These are phyloP conservation scores for Ceratobasidium sp. DNA, from an alignment of 1,284 basidiomycete species.

Conservation along the genomic window DNA sequence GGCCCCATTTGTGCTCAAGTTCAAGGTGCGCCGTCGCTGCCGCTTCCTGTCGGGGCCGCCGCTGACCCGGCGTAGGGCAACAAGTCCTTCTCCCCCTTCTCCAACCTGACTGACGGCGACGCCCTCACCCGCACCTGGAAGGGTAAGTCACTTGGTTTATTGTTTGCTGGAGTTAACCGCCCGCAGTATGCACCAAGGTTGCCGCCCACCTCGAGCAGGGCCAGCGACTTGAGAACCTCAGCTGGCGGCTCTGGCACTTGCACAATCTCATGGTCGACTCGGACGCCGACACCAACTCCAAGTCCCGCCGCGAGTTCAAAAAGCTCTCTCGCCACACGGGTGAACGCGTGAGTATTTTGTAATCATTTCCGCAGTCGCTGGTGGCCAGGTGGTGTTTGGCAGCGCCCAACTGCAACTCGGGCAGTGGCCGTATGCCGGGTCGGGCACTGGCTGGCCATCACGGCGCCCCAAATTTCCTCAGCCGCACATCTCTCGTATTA, in stretches of 20 bases:
- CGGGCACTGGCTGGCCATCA: slow-evolving; percentile 1
- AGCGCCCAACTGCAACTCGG: not conserved
- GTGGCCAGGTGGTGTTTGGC: not conserved
- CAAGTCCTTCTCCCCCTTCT: slow-evolving; percentile 88
- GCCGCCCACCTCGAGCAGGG: slow-evolving; percentile 81
- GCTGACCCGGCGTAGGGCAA: slow-evolving; percentile 63
- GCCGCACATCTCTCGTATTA: slow-evolving; percentile 33
- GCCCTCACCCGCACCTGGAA: slow-evolving; percentile 86
- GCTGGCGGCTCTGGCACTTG: slow-evolving; percentile 85
- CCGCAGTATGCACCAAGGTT: slow-evolving; percentile 52
- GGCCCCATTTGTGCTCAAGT: slow-evolving; percentile 45
- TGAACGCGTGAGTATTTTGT: slow-evolving; percentile 63
- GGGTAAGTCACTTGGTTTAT: slow-evolving; percentile 42
- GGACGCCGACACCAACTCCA: slow-evolving; percentile 66
- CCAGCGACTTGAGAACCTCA: slow-evolving; percentile 83
- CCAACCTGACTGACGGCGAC: slow-evolving; percentile 80
- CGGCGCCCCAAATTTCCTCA: slow-evolving; percentile 32
- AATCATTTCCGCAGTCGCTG: not conserved
- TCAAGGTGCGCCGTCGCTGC: slow-evolving; percentile 41
- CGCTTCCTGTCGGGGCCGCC: not conserved
- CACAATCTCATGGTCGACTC: slow-evolving; percentile 85
- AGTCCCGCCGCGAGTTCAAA: slow-evolving; percentile 83
- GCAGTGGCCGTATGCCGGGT: not conserved
- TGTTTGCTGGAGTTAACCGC: not conserved
- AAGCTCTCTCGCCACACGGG: slow-evolving; percentile 83